These are phyloP conservation scores for Bretschneidera sinensis DNA, from an alignment of 345 rosid genomes.

Conservation along the genomic window DNA sequence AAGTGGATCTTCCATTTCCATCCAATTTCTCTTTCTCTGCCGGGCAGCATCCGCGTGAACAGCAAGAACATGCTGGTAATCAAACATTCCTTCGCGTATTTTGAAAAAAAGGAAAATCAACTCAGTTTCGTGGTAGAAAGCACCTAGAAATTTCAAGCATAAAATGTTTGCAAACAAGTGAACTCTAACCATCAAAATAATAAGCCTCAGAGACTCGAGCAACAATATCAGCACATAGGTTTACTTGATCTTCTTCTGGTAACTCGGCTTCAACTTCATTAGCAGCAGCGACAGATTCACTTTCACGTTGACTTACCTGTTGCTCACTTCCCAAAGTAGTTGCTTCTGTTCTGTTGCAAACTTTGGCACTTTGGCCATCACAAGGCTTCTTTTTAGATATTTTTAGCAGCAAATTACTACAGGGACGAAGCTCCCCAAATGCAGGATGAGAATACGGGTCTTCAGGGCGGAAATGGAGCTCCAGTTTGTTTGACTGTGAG, in stretches of 20 bases:
- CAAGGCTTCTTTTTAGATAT: conserved; percentile 40
- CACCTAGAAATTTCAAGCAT: no score
- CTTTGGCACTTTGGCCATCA: conserved; percentile 21
- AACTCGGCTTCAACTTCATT: conserved; percentile 25
- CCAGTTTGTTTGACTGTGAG: conserved; percentile 52
- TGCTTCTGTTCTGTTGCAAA: conserved; percentile 13
- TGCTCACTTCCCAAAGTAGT: conserved; percentile 4
- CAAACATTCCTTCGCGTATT: conserved; percentile 69
- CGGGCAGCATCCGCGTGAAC: conserved; percentile 73
- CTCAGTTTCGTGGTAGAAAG: not conserved
- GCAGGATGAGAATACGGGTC: conserved; percentile 86
- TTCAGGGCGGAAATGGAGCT: conserved; percentile 83
- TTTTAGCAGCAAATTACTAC: conserved; percentile 48
- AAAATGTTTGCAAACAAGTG: not conserved
- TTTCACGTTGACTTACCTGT: conserved; percentile 15
- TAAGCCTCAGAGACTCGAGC: conserved; percentile 66
- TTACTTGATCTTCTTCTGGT: conserved; percentile 24
- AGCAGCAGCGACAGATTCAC: conserved; percentile 9
- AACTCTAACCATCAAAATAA: conserved; percentile 58
- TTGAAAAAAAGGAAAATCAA: conserved; percentile 3
- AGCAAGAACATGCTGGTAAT: conserved; percentile 88
- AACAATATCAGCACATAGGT: conserved; percentile 64
- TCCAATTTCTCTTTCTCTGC: conserved; percentile 61
- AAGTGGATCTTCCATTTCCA: conserved; percentile 44
- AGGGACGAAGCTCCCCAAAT: conserved; percentile 57